Evolutionary conservation across 768 basidiomycete genomes (phyloP), one percentile per base, ranked within the genome.

Genomic region (Phylloporus sp.): DNA sequence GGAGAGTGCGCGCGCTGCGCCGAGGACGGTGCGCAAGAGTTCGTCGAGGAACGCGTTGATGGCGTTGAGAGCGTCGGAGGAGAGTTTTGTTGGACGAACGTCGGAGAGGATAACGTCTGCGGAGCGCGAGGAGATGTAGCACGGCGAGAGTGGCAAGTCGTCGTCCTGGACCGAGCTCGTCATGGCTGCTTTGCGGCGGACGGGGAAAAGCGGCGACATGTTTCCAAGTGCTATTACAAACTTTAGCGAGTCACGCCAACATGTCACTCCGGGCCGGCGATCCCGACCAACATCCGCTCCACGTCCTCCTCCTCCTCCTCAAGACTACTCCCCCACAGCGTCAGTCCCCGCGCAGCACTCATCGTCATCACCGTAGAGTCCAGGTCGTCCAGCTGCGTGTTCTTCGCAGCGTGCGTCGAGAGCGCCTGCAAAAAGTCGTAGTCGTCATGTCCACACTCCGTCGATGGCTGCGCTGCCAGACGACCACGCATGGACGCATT

Each of bases 91-190:
- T n/a, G 90, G 90, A 17, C 93, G 84, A 45, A 94, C 80, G 58
- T 97, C 93, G 49, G 89, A 91, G 43, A 97, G 82, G 60, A 96
- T 86, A 52, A 90, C 81, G 68, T 95, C 90, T 36, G 92, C 90
- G 27, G 90, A 91, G 54, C 82, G 80, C 13, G 81, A 67, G 22
- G 87, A 90, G 52, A 96, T 81, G 69, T 90, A 97, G 42, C 71
- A 74, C 3, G 89, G 86, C 44, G 80, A 79, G 77, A 21, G 29
- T 32, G 48, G 33, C 10, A 37, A 21, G 38, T 50, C 43, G 43
- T 50, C 41, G 48, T 40, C 27, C 11, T 18, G 20, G 28, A 55
- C 31, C 28, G 53, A 52, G 45, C 48, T n/a, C n/a, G n/a, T n/a
- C n/a, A n/a, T n/a, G n/a, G n/a, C n/a, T n/a, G n/a, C n/a, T n/a